A percentile compares a stretch with the other conserved stretches of the same genome.
Evolutionary conservation across 2,329 filamentous ascomycete species (phyloP).

Genomic region (Fusarium sp.): DNA sequence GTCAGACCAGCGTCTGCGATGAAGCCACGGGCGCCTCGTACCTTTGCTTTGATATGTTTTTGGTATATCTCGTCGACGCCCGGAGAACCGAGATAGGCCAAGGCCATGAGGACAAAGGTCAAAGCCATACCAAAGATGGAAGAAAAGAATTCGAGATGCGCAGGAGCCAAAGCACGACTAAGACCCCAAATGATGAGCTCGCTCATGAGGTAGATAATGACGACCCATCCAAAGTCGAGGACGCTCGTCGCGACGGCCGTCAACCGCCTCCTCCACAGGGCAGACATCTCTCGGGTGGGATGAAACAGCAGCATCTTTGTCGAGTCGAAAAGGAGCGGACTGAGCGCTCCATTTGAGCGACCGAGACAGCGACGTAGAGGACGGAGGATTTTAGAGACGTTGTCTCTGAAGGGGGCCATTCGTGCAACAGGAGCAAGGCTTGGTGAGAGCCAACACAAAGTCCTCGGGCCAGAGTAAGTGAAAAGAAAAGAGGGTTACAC

Average conservation of each 20-base stretch:
- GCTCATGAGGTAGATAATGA: slow-evolving; percentile 54
- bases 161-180: slow-evolving; percentile 50
- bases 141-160: slow-evolving; percentile 58
- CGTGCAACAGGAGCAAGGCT: slow-evolving; percentile 31
- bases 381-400: slow-evolving; percentile 42
- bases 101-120: slow-evolving; percentile 53
- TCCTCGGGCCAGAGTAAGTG: slow-evolving; percentile 5
- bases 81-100: slow-evolving; percentile 30
- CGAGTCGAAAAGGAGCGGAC: slow-evolving; percentile 19
- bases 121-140: slow-evolving; percentile 62
- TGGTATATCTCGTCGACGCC: slow-evolving; percentile 46
- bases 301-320: slow-evolving; percentile 35
- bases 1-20: slow-evolving; percentile 1
- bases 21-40: slow-evolving; percentile 16
- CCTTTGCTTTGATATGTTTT: slow-evolving; percentile 50
- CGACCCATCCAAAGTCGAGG: slow-evolving; percentile 48
- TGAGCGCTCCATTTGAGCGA: slow-evolving; percentile 42
- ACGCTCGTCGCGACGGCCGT: slow-evolving; percentile 3
- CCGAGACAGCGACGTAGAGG: slow-evolving; percentile 45
- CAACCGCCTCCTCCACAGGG: slow-evolving; percentile 37
- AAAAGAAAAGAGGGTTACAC: slow-evolving; percentile 32
- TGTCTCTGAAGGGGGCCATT: slow-evolving; percentile 37
- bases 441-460: slow-evolving; percentile 19
- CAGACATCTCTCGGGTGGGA: slow-evolving; percentile 40
- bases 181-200: slow-evolving; percentile 62